A percentile compares a stretch with the other conserved stretches of the same genome.
Conservation (phyloP, 1,284 basidiomycete genomes). For the Leccinum insolens region DNA sequence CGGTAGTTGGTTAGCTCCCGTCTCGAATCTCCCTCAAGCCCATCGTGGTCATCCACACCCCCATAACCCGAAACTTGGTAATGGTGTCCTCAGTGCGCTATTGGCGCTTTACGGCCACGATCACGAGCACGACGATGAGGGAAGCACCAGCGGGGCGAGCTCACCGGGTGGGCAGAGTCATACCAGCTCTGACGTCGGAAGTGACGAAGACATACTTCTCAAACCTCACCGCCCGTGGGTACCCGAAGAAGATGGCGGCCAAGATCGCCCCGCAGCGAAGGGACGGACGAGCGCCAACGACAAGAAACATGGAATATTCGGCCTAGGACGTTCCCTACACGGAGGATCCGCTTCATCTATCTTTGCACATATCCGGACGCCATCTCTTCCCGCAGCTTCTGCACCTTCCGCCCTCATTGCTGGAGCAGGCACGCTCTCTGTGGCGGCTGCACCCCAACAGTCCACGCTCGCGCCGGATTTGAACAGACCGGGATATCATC, state of each 20-base stretch:
- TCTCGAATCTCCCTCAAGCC: conserved; percentile 7
- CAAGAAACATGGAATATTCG: conserved; percentile 9
- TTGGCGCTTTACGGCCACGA: conserved; percentile 53
- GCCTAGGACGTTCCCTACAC: conserved; percentile 26
- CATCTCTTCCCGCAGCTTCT: conserved; percentile 21
- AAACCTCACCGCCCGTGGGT: conserved; percentile 28
- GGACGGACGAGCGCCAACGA: conserved; percentile 3
- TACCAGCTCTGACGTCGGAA: conserved; percentile 24
- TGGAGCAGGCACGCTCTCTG: conserved; percentile 58
- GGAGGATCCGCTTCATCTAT: conserved; percentile 30
- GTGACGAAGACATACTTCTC: conserved; percentile 22
- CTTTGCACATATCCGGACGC: conserved; percentile 20
- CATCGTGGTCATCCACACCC: conserved; percentile 5
- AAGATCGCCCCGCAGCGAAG: conserved; percentile 4
- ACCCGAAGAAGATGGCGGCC: conserved; percentile 7
- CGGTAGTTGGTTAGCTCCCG: conserved; percentile 20
- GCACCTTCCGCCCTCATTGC: conserved; percentile 54
- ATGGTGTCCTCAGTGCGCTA: conserved; percentile 55
- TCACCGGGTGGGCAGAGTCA: conserved; percentile 30
- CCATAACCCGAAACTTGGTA: conserved; percentile 31
- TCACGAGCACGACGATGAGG: conserved; percentile 35
- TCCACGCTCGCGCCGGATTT: conserved; percentile 59
- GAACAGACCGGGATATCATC: conserved; percentile 56
- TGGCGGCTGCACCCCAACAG: conserved; percentile 53
- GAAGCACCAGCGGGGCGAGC: conserved; percentile 31